A percentile compares a stretch with the other conserved stretches of the same genome.
Evolutionary conservation across 2,329 filamentous ascomycete species (phyloP).

Genomic region (Penicillium concentricum): DNA sequence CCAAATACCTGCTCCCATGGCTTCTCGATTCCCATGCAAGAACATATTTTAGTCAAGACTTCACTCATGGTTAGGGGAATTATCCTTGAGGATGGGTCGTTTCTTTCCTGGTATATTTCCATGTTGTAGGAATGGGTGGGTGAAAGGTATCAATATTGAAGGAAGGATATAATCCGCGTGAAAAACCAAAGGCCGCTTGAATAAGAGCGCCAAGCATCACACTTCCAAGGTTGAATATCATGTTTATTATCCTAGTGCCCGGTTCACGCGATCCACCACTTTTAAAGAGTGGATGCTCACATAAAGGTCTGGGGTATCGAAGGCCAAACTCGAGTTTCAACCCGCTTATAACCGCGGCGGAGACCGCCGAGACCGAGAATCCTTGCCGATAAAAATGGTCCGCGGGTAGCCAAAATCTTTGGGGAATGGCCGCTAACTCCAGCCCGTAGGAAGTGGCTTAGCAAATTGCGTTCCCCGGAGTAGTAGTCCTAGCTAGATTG

Average conservation of each 20-base stretch:
- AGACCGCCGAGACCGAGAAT: slow-evolving; percentile 4
- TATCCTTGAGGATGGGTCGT: background rate
- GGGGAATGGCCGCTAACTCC: background rate
- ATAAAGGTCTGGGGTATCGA: background rate
- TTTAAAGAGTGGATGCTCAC: background rate
- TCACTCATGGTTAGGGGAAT: background rate
- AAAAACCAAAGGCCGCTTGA: background rate
- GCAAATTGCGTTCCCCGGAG: background rate
- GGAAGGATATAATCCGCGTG: background rate
- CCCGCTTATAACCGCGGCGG: slow-evolving; percentile 3
- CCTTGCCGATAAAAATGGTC: background rate
- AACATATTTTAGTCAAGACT: background rate
- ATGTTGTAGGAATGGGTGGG: background rate
- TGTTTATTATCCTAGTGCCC: background rate
- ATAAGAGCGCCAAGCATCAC: background rate
- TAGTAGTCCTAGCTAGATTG: background rate
- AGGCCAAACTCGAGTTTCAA: background rate
- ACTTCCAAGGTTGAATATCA: background rate
- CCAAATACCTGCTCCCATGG: too few species aligned
- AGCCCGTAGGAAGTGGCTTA: background rate
- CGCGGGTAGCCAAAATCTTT: slow-evolving; percentile 4
- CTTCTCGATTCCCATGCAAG: too few species aligned
- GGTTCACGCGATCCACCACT: background rate
- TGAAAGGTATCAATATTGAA: background rate
- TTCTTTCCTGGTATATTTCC: background rate